Percentiles rank a stretch among this genome's conserved stretches.
phyloP scores from a whole-genome alignment of 2,329 filamentous ascomycete genomes.

The Alternaria solani region DNA sequence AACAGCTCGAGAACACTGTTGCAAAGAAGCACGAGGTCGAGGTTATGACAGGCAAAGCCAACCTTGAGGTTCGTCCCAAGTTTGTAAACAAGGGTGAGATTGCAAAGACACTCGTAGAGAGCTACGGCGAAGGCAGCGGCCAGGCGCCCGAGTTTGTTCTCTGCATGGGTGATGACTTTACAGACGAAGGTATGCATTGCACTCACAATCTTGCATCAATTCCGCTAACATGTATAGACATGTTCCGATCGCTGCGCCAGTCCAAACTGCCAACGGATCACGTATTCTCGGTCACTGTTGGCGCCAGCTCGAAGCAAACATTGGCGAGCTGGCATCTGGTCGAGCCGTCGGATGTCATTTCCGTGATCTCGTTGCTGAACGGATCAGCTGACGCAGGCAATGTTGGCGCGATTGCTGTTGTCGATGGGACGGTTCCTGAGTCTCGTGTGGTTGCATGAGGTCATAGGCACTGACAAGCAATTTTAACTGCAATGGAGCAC shows the following conservation, averaged over 20 bases:
- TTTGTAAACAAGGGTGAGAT: slow-evolving; percentile 99
- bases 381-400: slow-evolving; percentile 55
- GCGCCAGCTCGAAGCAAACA: slow-evolving; percentile 90
- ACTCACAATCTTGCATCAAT: neutral
- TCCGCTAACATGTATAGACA: slow-evolving; percentile 59
- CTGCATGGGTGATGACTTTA: slow-evolving; percentile 94
- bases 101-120: slow-evolving; percentile 79
- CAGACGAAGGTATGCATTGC: slow-evolving; percentile 79
- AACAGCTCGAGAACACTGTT: slow-evolving; percentile 79
- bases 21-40: slow-evolving; percentile 87
- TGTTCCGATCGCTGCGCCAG: slow-evolving; percentile 80
- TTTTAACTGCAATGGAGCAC: slow-evolving; percentile 27
- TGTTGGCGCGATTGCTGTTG: slow-evolving; percentile 51
- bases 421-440: slow-evolving; percentile 51
- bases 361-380: slow-evolving; percentile 65
- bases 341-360: slow-evolving; percentile 87
- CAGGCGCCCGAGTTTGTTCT: slow-evolving; percentile 82
- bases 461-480: slow-evolving; percentile 19
- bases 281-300: slow-evolving; percentile 90
- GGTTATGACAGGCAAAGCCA: slow-evolving; percentile 96
- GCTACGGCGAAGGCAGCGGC: slow-evolving; percentile 67
- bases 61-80: slow-evolving; percentile 93
- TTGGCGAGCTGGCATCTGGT: slow-evolving; percentile 88
- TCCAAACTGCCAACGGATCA: slow-evolving; percentile 67
- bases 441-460: slow-evolving; percentile 23